Conservation (phyloP, 148 eudicot genomes). For the Silene uniflora region DNA sequence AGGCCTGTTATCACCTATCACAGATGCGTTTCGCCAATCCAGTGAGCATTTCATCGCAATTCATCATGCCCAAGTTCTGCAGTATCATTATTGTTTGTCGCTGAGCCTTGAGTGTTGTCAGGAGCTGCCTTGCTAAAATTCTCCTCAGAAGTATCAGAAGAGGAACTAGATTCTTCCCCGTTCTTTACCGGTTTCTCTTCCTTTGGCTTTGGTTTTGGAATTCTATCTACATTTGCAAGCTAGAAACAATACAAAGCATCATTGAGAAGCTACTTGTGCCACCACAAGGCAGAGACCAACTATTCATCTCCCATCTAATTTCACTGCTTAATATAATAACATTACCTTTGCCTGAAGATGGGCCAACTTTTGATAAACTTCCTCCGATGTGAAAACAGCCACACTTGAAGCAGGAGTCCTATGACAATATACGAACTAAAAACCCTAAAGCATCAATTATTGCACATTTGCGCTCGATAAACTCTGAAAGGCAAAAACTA, state of each 20-base stretch:
- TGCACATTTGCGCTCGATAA: too few species aligned
- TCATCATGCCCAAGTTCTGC: slow-evolving; percentile 53
- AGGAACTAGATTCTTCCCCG: slow-evolving; percentile 42
- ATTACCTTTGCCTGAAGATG: slow-evolving; percentile 77
- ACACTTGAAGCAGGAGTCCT: slow-evolving; percentile 55
- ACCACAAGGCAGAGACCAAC: neutral
- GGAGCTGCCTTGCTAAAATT: slow-evolving; percentile 29
- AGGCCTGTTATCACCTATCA: too few species aligned
- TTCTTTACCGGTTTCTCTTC: slow-evolving; percentile 74
- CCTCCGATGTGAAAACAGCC: slow-evolving; percentile 74
- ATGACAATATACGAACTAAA: slow-evolving; percentile 13
- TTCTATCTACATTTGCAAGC: slow-evolving; percentile 64
- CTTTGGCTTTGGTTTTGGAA: slow-evolving; percentile 93
- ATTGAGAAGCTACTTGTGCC: slow-evolving; percentile 3
- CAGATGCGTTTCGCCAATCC: too few species aligned
- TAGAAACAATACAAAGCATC: slow-evolving; percentile 21
- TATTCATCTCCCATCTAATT: neutral
- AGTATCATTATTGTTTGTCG: slow-evolving; percentile 29
- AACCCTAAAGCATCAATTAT: neutral
- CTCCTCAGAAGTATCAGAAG: slow-evolving; percentile 29
- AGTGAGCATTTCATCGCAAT: slow-evolving; percentile 36
- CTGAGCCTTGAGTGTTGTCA: slow-evolving; percentile 31
- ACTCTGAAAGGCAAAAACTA: too few species aligned
- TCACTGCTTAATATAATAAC: neutral
- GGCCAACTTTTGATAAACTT: slow-evolving; percentile 58